Conservation (phyloP, 225 moss, liverwort and hornwort genomes). For the Pseudisothecium myosuroides region DNA sequence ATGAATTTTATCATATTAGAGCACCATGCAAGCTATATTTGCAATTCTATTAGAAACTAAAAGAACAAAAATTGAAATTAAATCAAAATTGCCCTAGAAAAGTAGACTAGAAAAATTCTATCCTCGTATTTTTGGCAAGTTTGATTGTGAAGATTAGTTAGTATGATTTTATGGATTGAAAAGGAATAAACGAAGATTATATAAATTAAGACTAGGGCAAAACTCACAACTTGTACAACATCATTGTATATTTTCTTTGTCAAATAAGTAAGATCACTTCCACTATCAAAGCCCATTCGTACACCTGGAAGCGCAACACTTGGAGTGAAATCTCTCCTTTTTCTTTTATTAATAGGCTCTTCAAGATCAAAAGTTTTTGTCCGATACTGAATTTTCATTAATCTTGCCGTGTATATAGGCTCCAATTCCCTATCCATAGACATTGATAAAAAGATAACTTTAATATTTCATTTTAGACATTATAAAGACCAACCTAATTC, state of each 20-base stretch:
- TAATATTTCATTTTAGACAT: not conserved
- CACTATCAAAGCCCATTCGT: conserved; percentile 12
- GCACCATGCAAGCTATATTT: not conserved
- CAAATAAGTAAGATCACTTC: conserved; percentile 15
- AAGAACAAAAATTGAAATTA: not conserved
- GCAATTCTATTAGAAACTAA: not conserved
- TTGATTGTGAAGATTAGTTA: not conserved
- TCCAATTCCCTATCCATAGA: not conserved
- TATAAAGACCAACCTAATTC: not conserved
- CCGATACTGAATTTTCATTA: not conserved
- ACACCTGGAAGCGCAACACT: not conserved
- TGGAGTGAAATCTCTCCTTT: too few species aligned
- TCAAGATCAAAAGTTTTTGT: not conserved
- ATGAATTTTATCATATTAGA: not conserved
- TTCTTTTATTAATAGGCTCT: not conserved
- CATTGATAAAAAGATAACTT: not conserved
- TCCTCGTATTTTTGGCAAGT: not conserved
- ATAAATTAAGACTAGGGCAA: not conserved
- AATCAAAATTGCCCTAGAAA: not conserved
- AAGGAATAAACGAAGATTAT: too few species aligned
- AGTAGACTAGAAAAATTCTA: not conserved
- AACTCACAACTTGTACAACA: conserved; percentile 1
- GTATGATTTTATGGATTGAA: not conserved
- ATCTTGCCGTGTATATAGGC: not conserved
- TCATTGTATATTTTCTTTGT: not conserved